These are phyloP conservation scores for Russula olivacea DNA, from an alignment of 768 basidiomycete species.

Conservation along the genomic window DNA sequence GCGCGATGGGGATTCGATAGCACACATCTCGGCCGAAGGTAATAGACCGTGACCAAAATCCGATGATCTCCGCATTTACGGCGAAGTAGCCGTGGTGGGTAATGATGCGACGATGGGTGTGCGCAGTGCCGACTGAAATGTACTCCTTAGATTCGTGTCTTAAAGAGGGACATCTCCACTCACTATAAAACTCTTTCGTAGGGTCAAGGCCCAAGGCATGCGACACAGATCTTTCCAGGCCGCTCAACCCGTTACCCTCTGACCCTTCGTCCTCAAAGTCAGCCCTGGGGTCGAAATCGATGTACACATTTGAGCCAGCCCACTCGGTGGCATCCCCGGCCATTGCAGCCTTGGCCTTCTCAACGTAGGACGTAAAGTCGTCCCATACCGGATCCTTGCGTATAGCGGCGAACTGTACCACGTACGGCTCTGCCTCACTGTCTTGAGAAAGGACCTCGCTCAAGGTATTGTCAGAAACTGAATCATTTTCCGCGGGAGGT, in stretches of 20 bases:
- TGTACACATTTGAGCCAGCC: slow-evolving; percentile 18
- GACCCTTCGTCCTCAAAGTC: neutral
- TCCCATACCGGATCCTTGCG: slow-evolving; percentile 17
- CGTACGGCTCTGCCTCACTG: slow-evolving; percentile 4
- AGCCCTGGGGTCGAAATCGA: slow-evolving; percentile 21
- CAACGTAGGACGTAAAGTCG: slow-evolving; percentile 4
- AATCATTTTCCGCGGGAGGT: slow-evolving; percentile 5
- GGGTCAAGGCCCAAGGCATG: slow-evolving; percentile 19
- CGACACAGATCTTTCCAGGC: slow-evolving; percentile 7
- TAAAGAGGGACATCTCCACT: neutral
- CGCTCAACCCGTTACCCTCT: neutral
- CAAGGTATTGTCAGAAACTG: slow-evolving; percentile 4
- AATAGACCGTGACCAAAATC: slow-evolving; percentile 24
- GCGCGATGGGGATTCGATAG: slow-evolving; percentile 23
- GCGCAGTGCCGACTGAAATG: slow-evolving; percentile 15
- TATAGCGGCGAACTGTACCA: slow-evolving; percentile 21
- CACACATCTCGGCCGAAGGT: slow-evolving; percentile 13
- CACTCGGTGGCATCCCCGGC: slow-evolving; percentile 12
- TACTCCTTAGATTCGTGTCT: neutral
- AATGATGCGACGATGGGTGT: slow-evolving; percentile 15
- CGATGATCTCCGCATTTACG: slow-evolving; percentile 18
- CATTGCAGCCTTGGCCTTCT: slow-evolving; percentile 3
- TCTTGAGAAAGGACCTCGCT: slow-evolving; percentile 1
- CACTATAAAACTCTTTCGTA: slow-evolving; percentile 16
- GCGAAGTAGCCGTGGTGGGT: slow-evolving; percentile 16